These are phyloP conservation scores for Solanum okadae DNA, from an alignment of 257 asterid species.

Conservation along the genomic window DNA sequence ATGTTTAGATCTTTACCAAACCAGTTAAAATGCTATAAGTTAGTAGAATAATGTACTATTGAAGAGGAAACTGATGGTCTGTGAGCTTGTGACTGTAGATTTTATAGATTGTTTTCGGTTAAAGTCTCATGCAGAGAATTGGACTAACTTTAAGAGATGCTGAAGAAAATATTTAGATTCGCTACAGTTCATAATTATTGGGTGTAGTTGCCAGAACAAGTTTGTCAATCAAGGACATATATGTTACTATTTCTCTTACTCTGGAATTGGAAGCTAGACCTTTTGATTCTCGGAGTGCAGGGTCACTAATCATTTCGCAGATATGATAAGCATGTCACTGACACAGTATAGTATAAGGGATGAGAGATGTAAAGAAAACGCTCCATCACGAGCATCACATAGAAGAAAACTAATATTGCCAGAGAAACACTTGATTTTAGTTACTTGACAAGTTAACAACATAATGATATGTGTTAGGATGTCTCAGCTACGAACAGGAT, in stretches of 20 bases:
- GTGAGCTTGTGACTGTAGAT: not conserved
- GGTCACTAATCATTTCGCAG: not conserved
- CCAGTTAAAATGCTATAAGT: not conserved
- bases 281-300: not conserved
- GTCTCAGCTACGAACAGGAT: not conserved
- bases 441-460: not conserved
- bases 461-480: not conserved
- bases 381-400: not conserved
- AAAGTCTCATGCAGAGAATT: not conserved
- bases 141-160: not conserved
- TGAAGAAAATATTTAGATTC: not conserved
- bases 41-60: not conserved
- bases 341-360: not conserved
- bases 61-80: not conserved
- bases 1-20: not conserved
- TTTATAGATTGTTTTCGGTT: not conserved
- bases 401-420: not conserved
- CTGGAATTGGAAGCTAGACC: not conserved
- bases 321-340: not conserved
- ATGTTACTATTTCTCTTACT: not conserved
- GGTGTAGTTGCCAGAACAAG: not conserved
- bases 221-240: not conserved
- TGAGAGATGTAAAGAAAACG: not conserved
- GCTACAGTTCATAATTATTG: not conserved
- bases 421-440: not conserved